Evolutionary conservation across 306 rosid species (phyloP).

Genomic region (Dalbergia cultrata): DNA sequence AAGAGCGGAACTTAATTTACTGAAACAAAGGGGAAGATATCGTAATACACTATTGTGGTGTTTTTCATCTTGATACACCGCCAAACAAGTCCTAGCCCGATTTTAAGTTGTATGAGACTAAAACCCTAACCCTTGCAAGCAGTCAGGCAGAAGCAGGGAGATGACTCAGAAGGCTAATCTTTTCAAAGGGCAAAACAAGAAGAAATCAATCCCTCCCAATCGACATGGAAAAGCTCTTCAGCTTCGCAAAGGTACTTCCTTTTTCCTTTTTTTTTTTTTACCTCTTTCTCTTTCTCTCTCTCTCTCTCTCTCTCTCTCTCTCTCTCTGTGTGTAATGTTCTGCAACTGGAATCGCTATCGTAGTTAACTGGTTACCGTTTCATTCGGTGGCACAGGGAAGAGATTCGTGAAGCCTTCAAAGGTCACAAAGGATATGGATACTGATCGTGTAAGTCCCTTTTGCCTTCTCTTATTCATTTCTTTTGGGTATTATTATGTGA

Average conservation of each 20-base stretch:
- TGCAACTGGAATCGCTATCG: neutral
- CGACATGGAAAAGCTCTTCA: slow-evolving; percentile 80
- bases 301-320: neutral
- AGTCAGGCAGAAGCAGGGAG: slow-evolving; percentile 6
- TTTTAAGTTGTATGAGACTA: neutral
- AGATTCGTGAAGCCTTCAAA: slow-evolving; percentile 77
- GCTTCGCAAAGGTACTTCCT: slow-evolving; percentile 67
- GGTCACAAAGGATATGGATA: slow-evolving; percentile 76
- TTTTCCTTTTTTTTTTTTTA: neutral
- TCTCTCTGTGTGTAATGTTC: neutral
- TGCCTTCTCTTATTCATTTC: neutral
- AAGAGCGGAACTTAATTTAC: no score
- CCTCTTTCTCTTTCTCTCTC: neutral
- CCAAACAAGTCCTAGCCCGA: no score
- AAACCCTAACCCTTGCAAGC: slow-evolving; percentile 32
- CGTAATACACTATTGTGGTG: no score
- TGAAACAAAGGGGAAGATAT: no score
- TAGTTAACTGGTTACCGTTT: neutral
- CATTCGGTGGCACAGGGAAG: slow-evolving; percentile 59
- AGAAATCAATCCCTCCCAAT: slow-evolving; percentile 74
- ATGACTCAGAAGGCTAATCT: slow-evolving; percentile 81
- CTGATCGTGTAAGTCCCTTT: slow-evolving; percentile 73
- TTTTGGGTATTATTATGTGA: neutral
- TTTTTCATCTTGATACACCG: no score
- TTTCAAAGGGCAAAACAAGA: slow-evolving; percentile 84